phyloP scores from a whole-genome alignment of 495 filamentous ascomycete species.

The Lasiosphaeria hispida region DNA sequence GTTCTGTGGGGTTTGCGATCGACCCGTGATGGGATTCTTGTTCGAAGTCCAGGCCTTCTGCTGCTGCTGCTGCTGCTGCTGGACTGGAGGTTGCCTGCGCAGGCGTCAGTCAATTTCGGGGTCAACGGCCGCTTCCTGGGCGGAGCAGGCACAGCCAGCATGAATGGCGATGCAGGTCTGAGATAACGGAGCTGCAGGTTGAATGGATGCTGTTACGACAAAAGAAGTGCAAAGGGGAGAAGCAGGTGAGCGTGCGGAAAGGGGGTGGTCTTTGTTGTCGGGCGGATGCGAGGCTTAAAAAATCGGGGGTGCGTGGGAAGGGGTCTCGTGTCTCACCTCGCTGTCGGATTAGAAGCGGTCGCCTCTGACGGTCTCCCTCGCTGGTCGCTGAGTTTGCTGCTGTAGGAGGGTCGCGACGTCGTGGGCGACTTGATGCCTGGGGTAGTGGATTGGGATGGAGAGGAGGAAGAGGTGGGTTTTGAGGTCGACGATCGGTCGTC shows the following conservation, averaged over 20 bases:
- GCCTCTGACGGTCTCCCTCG: conserved; percentile 25
- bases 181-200: conserved; percentile 2
- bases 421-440: conserved; percentile 31
- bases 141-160: conserved; percentile 5
- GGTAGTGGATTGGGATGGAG: conserved; percentile 24
- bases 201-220: conserved; percentile 7
- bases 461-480: conserved; percentile 22
- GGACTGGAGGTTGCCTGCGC: conserved; percentile 40
- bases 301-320: conserved; percentile 16
- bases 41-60: conserved; percentile 37
- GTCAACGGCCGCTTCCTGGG: background rate
- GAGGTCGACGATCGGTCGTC: conserved; percentile 35
- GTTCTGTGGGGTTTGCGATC: conserved; percentile 26
- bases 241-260: conserved; percentile 2
- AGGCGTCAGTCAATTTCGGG: conserved; percentile 27
- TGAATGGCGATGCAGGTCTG: conserved; percentile 25
- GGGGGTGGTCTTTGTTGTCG: conserved; percentile 24
- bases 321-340: conserved; percentile 37
- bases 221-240: conserved; percentile 6
- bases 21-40: conserved; percentile 40
- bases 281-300: conserved; percentile 18
- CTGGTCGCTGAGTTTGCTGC: conserved; percentile 36
- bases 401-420: conserved; percentile 30
- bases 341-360: conserved; percentile 24
- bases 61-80: conserved; percentile 37